Evolutionary conservation across 2,329 filamentous ascomycete species (phyloP).

Genomic region (Tolypocladium tundrense): DNA sequence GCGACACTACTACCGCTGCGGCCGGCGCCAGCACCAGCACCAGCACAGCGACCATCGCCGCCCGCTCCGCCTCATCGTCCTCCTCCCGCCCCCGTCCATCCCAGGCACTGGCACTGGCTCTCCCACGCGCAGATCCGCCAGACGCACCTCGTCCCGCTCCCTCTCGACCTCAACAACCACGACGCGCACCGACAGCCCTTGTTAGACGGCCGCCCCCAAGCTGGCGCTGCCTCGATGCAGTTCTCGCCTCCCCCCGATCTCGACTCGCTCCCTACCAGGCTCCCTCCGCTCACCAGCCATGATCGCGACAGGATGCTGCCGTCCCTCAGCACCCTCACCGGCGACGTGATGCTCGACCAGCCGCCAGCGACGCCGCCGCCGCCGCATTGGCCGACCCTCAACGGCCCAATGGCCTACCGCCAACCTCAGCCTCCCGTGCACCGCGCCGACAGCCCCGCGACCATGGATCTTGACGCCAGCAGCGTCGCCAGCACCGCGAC

Average conservation of each 20-base stretch:
- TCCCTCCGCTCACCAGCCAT: conserved; percentile 13
- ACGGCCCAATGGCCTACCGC: conserved; percentile 36
- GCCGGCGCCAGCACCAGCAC: conserved; percentile 4
- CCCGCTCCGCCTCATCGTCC: not conserved
- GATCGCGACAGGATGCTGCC: conserved; percentile 22
- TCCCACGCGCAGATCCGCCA: not conserved
- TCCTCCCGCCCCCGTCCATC: conserved; percentile 10
- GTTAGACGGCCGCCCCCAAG: not conserved
- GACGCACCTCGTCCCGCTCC: not conserved
- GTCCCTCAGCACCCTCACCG: conserved; percentile 24
- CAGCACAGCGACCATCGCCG: not conserved
- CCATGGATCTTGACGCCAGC: conserved; percentile 38
- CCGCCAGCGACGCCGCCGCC: conserved; percentile 9
- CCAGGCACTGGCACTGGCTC: not conserved
- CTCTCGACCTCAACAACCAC: conserved; percentile 1
- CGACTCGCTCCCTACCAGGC: conserved; percentile 16
- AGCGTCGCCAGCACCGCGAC: conserved; percentile 32
- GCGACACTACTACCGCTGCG: not conserved
- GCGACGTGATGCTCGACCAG: conserved; percentile 10
- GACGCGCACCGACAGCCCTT: not conserved
- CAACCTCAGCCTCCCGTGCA: conserved; percentile 16
- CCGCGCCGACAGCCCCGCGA: conserved; percentile 31
- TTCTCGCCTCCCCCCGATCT: conserved; percentile 11
- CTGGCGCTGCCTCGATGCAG: conserved; percentile 12
- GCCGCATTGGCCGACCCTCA: conserved; percentile 37